Evolutionary conservation across 208 protist genomes (phyloP).

Genomic region (Leptomonas pyrrhocoris): DNA sequence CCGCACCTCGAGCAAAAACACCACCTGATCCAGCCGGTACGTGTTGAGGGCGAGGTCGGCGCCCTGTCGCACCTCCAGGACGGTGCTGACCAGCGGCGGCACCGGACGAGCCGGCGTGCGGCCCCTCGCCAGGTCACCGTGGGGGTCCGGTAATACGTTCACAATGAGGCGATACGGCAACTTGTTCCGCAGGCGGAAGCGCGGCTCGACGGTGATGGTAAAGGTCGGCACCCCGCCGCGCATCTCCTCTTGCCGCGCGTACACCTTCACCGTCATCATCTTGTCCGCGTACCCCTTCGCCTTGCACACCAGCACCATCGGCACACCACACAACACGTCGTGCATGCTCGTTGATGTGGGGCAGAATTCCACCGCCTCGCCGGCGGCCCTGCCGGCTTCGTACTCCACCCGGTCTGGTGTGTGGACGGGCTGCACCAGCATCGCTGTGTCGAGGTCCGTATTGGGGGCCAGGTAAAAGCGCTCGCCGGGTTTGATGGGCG

Average conservation of each 20-base stretch:
- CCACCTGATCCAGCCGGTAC: conserved; percentile 33
- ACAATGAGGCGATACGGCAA: conserved; percentile 70
- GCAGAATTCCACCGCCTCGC: conserved; percentile 17
- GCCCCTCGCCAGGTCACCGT: conserved; percentile 27
- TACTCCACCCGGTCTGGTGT: conserved; percentile 26
- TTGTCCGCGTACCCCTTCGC: background rate
- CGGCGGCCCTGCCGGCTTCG: conserved; percentile 12
- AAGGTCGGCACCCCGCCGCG: conserved; percentile 73
- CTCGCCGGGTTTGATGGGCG: conserved; percentile 42
- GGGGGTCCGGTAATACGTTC: conserved; percentile 30
- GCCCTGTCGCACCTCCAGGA: conserved; percentile 48
- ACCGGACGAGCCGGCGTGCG: conserved; percentile 21
- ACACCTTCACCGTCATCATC: conserved; percentile 40
- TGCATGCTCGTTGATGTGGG: conserved; percentile 28
- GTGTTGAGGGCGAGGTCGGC: conserved; percentile 44
- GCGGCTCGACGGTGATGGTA: conserved; percentile 65
- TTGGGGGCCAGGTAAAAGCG: conserved; percentile 60
- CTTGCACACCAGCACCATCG: conserved; percentile 39
- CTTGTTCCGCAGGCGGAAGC: conserved; percentile 67
- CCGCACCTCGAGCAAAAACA: conserved; percentile 47
- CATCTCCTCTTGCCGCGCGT: conserved; percentile 57
- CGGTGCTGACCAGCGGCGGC: conserved; percentile 25
- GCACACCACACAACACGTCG: conserved; percentile 44
- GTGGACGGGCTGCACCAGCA: conserved; percentile 61
- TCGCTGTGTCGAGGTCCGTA: conserved; percentile 40